Percentiles rank a stretch among this genome's conserved stretches.
These are phyloP conservation scores for Calonectria pseudoturangicola DNA, from an alignment of 2,329 filamentous ascomycete genomes.

Conservation along the genomic window DNA sequence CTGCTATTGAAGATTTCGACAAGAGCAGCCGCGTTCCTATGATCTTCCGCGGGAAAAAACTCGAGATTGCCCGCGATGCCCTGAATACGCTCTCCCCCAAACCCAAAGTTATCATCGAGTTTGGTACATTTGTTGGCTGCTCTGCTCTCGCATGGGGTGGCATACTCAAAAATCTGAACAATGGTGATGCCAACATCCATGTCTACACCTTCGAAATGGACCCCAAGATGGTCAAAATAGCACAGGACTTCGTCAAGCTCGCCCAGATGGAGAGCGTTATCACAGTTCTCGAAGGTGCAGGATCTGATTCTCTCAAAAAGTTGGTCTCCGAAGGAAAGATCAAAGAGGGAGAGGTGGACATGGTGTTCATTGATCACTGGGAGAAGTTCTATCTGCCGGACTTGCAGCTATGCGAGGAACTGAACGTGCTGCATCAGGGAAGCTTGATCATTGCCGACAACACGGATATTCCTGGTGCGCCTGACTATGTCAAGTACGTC, in stretches of 20 bases:
- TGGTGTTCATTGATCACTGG: conserved; percentile 24
- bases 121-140: conserved; percentile 18
- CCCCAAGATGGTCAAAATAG: conserved; percentile 9
- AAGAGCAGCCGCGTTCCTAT: neutral
- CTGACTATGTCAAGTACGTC: conserved; percentile 11
- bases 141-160: conserved; percentile 3
- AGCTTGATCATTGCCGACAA: conserved; percentile 11
- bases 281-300: conserved; percentile 10
- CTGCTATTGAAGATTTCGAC: neutral
- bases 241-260: conserved; percentile 4
- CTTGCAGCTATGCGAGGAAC: conserved; percentile 8
- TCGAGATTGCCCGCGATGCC: neutral
- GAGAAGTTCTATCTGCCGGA: conserved; percentile 13
- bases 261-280: neutral
- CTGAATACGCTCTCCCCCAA: neutral
- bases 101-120: conserved; percentile 7
- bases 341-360: neutral
- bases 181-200: neutral
- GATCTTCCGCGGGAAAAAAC: conserved; percentile 2
- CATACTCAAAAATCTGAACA: conserved; percentile 1
- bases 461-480: conserved; percentile 10
- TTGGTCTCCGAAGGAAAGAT: conserved; percentile 1
- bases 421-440: conserved; percentile 8
- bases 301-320: conserved; percentile 6
- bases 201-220: conserved; percentile 24